phyloP scores from a whole-genome alignment of 345 rosid species.

The Salix exigua region DNA sequence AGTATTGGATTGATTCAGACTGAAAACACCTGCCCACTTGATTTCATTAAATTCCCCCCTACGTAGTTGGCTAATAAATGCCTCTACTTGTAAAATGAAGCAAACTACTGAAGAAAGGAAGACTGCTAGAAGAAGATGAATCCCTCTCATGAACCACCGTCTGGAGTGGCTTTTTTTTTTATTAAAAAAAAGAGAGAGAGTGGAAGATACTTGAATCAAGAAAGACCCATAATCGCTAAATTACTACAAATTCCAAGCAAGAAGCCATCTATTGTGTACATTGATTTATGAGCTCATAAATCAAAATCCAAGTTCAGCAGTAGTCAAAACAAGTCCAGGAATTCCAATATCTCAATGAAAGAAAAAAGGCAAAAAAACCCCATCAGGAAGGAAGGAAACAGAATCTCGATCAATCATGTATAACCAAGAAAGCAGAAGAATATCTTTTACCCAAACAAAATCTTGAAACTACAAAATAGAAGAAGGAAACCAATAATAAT shows the following conservation, averaged over 20 bases:
- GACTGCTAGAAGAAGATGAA: no score
- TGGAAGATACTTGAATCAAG: neutral
- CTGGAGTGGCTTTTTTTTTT: no score
- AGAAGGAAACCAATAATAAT: neutral
- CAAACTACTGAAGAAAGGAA: no score
- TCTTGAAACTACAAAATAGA: neutral
- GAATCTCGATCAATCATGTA: no score
- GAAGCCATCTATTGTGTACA: neutral
- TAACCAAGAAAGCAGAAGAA: no score
- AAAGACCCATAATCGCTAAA: neutral
- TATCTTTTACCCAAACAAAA: neutral
- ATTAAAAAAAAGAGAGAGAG: no score
- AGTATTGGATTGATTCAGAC: no score
- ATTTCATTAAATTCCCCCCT: no score
- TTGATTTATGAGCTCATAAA: neutral
- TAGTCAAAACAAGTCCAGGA: constrained; percentile 13
- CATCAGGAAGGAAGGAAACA: neutral
- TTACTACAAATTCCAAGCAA: constrained; percentile 1
- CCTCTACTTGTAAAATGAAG: no score
- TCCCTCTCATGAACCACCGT: no score
- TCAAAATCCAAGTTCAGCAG: neutral
- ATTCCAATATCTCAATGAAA: neutral
- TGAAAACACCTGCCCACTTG: no score
- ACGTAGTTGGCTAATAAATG: no score
- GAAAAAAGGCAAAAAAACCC: neutral